These are phyloP conservation scores for Drosera spatulata DNA, from an alignment of 179 eudicot species.

Conservation along the genomic window DNA sequence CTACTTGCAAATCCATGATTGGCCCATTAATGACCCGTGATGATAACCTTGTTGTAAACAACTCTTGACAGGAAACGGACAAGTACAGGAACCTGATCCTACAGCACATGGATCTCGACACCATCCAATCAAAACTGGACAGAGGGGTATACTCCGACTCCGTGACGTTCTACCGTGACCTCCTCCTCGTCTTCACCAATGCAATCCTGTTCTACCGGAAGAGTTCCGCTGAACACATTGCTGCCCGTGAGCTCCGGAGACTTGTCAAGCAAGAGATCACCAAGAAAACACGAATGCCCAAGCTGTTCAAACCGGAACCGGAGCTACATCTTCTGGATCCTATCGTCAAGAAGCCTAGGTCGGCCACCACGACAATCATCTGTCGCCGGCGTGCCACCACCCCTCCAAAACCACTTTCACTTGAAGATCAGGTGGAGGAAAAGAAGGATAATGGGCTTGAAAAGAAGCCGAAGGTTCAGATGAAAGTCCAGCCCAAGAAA, in stretches of 20 bases:
- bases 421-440: no score
- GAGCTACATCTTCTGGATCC: slow-evolving; percentile 19
- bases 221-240: slow-evolving; percentile 27
- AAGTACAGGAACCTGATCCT: slow-evolving; percentile 31
- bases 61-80: slow-evolving; percentile 33
- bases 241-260: slow-evolving; percentile 29
- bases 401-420: slow-evolving; percentile 16
- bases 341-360: slow-evolving; percentile 24
- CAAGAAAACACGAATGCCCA: slow-evolving; percentile 11
- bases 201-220: slow-evolving; percentile 35
- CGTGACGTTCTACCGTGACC: slow-evolving; percentile 35
- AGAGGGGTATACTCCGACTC: slow-evolving; percentile 25
- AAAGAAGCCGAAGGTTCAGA: no score
- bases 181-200: slow-evolving; percentile 42
- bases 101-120: slow-evolving; percentile 42
- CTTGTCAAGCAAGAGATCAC: slow-evolving; percentile 19
- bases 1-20: no score
- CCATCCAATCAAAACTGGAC: slow-evolving; percentile 22
- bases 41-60: slow-evolving; percentile 11
- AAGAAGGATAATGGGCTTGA: no score
- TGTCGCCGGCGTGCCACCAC: slow-evolving; percentile 15
- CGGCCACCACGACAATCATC: slow-evolving; percentile 24
- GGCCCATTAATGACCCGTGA: no score
- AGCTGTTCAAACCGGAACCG: slow-evolving; percentile 14
- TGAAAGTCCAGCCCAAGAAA: no score